A percentile compares a stretch with the other conserved stretches of the same genome.
Evolutionary conservation across 2,329 filamentous ascomycete species (phyloP).

Genomic region (Shiraia bambusicola): DNA sequence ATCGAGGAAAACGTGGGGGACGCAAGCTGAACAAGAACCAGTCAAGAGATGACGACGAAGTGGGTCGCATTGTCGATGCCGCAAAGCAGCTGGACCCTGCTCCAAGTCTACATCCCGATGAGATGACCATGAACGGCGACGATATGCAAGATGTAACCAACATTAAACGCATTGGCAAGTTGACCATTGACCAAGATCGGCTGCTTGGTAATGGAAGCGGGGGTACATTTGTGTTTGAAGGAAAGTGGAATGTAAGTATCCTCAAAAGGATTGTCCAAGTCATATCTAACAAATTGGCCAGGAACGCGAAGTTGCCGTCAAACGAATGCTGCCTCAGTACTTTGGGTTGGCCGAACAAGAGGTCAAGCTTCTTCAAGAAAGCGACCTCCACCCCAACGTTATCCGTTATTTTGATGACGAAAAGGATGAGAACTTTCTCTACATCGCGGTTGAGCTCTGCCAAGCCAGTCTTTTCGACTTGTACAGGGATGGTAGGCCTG

Average conservation of each 20-base stretch:
- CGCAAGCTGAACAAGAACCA: conserved; percentile 49
- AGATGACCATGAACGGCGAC: conserved; percentile 45
- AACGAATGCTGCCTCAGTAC: conserved; percentile 94
- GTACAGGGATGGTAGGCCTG: conserved; percentile 63
- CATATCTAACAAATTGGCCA: conserved; percentile 18
- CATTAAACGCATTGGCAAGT: conserved; percentile 60
- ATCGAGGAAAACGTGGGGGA: conserved; percentile 52
- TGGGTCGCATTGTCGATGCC: conserved; percentile 44
- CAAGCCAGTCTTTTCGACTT: conserved; percentile 92
- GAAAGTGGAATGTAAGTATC: conserved; percentile 72
- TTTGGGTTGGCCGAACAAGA: conserved; percentile 95
- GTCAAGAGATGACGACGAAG: conserved; percentile 39
- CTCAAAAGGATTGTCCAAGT: neutral
- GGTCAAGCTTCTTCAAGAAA: conserved; percentile 85
- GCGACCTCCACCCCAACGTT: conserved; percentile 93
- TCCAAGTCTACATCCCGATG: conserved; percentile 42
- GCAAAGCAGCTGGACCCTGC: conserved; percentile 41
- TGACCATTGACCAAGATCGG: conserved; percentile 61
- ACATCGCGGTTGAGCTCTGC: conserved; percentile 93
- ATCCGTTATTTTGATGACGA: conserved; percentile 96
- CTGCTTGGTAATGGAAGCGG: conserved; percentile 80
- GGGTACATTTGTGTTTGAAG: conserved; percentile 93
- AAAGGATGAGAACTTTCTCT: conserved; percentile 84
- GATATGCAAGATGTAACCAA: conserved; percentile 51
- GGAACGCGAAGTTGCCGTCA: conserved; percentile 89